Evolutionary conservation across 2,329 filamentous ascomycete genomes (phyloP).

Genomic region (Ceratocystis harringtonii): DNA sequence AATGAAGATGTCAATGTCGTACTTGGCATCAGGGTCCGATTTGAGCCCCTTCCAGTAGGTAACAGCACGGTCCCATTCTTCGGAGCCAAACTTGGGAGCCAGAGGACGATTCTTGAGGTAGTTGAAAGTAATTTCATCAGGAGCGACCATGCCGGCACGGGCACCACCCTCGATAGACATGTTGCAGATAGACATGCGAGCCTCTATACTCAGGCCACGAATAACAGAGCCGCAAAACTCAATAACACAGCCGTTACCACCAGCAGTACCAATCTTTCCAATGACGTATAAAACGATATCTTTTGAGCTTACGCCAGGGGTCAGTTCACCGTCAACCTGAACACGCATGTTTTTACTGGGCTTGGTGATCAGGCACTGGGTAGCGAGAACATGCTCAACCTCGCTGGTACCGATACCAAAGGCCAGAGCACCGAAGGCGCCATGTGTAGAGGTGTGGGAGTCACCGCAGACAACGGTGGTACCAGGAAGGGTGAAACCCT

Average conservation of each 20-base stretch:
- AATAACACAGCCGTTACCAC: slow-evolving; percentile 86
- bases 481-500: slow-evolving; percentile 93
- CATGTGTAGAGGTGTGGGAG: slow-evolving; percentile 95
- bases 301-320: slow-evolving; percentile 87
- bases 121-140: slow-evolving; percentile 84
- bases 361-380: slow-evolving; percentile 86
- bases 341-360: slow-evolving; percentile 98
- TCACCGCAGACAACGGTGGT: slow-evolving; percentile 97
- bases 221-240: slow-evolving; percentile 97
- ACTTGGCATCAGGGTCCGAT: slow-evolving; percentile 78
- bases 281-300: slow-evolving; percentile 90
- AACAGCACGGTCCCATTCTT: slow-evolving; percentile 78
- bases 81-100: slow-evolving; percentile 67
- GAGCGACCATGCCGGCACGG: slow-evolving; percentile 90
- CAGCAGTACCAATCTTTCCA: slow-evolving; percentile 84
- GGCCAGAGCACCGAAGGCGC: slow-evolving; percentile 84
- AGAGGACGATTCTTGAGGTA: slow-evolving; percentile 87
- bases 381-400: slow-evolving; percentile 95
- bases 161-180: slow-evolving; percentile 97
- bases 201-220: slow-evolving; percentile 79
- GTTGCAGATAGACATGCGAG: slow-evolving; percentile 98
- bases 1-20: slow-evolving; percentile 77
- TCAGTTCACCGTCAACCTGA: slow-evolving; percentile 80
- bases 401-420: slow-evolving; percentile 97
- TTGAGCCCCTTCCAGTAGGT: slow-evolving; percentile 77